Conservation (phyloP, 192 early-diverging fungal genomes). For the Gaertneriomyces semiglobifer region DNA sequence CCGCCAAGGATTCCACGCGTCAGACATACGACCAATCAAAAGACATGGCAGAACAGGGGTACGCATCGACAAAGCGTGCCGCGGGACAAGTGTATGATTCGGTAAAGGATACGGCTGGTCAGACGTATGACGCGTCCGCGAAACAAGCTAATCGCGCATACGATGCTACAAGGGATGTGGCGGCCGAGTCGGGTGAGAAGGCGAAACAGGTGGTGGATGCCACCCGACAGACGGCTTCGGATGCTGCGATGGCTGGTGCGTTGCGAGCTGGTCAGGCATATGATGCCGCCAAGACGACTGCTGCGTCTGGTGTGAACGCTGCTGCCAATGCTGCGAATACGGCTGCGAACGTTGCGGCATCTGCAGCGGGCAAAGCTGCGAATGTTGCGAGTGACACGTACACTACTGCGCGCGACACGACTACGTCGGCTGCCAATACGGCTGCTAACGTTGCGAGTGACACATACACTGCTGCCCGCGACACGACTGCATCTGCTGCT, state of each 20-base stretch:
- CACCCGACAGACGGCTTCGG: too few relatives aligned
- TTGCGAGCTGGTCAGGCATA: not conserved
- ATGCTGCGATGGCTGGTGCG: too few relatives aligned
- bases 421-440: not conserved
- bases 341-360: not conserved
- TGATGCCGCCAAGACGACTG: slow-evolving; percentile 1
- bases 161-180: not conserved
- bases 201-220: too few relatives aligned
- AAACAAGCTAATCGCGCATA: not conserved
- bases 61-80: not conserved
- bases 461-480: not conserved
- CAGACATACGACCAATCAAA: slow-evolving; percentile 1
- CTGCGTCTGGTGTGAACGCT: not conserved
- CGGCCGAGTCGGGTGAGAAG: too few relatives aligned
- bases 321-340: not conserved
- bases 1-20: not conserved
- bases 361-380: not conserved
- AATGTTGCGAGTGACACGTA: not conserved
- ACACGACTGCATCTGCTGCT: not conserved
- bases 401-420: not conserved
- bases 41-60: not conserved
- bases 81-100: not conserved
- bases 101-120: not conserved
- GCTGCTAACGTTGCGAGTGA: not conserved
- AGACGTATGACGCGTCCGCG: too few relatives aligned